Evolutionary conservation across 768 basidiomycete species (phyloP).

Genomic region (Podaxis mareebaensis): DNA sequence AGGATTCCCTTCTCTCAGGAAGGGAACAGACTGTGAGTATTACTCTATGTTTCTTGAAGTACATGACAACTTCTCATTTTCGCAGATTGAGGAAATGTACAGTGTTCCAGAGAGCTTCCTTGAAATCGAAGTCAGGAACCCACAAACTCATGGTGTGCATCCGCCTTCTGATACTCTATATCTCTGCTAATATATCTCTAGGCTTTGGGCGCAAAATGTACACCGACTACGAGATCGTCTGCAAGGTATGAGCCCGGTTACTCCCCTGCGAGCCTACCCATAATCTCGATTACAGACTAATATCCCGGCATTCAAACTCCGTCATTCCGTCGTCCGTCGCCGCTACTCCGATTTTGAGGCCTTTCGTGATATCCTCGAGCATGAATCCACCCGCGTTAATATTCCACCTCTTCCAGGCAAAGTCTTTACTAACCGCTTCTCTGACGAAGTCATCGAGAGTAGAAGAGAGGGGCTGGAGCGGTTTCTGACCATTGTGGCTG

Average conservation of each 20-base stretch:
- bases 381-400: constrained; percentile 95
- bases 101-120: constrained; percentile 95
- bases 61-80: neutral
- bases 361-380: constrained; percentile 96
- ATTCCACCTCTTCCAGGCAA: constrained; percentile 97
- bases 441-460: constrained; percentile 94
- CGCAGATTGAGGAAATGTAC: constrained; percentile 97
- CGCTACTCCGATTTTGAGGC: constrained; percentile 95
- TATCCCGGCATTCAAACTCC: constrained; percentile 97
- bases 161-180: neutral
- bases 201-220: constrained; percentile 99
- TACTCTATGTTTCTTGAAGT: neutral
- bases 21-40: constrained; percentile 60
- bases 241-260: constrained; percentile 63
- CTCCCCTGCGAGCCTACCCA: neutral
- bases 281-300: constrained; percentile 66
- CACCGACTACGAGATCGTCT: constrained; percentile 98
- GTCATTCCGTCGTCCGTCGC: constrained; percentile 82
- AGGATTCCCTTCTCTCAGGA: constrained; percentile 48
- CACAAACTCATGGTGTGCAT: constrained; percentile 88
- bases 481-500: constrained; percentile 94
- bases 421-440: constrained; percentile 97
- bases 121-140: constrained; percentile 96
- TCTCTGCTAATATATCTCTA: constrained; percentile 26
- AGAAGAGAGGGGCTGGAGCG: constrained; percentile 92